Conservation (phyloP, 148 eudicot species). For the Silene conica region DNA sequence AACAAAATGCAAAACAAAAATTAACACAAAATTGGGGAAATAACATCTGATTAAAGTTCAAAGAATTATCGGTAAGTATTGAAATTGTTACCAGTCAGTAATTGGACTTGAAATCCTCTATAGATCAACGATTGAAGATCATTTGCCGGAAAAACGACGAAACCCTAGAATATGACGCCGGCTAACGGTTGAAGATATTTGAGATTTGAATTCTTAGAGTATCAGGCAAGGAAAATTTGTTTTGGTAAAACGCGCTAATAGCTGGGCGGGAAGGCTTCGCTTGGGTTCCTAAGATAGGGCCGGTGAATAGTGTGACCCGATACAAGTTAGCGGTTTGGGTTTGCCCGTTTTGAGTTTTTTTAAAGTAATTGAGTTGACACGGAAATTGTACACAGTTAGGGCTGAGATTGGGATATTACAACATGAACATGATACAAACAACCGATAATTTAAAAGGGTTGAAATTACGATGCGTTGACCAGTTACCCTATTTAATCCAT, state of each 20-base stretch:
- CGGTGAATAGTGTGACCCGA: too few relatives aligned
- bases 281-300: too few relatives aligned
- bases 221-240: not conserved
- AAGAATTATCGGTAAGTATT: not conserved
- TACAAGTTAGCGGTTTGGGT: too few relatives aligned
- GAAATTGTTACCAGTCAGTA: slow-evolving; percentile 9
- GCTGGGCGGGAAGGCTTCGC: slow-evolving; percentile 10
- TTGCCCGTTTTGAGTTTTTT: too few relatives aligned
- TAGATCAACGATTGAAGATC: not conserved
- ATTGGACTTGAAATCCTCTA: not conserved
- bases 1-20: slow-evolving; percentile 2
- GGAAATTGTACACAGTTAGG: too few relatives aligned
- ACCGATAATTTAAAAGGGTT: too few relatives aligned
- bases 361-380: too few relatives aligned
- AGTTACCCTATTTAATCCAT: too few relatives aligned
- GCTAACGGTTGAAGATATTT: not conserved
- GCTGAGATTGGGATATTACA: too few relatives aligned
- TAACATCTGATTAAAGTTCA: not conserved
- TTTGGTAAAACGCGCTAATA: not conserved
- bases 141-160: not conserved
- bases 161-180: not conserved
- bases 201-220: not conserved
- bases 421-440: too few relatives aligned
- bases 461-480: too few relatives aligned
- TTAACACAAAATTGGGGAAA: not conserved